Conservation (phyloP, 2,329 filamentous ascomycete genomes). For the Fusarium globosum region DNA sequence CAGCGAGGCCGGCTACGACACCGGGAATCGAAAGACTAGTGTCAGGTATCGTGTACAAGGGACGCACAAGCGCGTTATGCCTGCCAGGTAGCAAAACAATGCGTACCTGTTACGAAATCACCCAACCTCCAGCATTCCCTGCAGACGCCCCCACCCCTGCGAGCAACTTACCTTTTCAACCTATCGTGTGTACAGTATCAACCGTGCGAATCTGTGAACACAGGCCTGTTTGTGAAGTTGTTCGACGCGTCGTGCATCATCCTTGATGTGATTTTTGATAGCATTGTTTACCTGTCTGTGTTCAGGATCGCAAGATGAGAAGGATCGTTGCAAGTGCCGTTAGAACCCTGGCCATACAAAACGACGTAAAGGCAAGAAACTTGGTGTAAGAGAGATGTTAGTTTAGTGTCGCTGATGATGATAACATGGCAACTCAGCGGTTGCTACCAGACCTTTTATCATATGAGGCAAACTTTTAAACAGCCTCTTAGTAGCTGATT, state of each 20-base stretch:
- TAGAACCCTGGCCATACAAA: constrained; percentile 21
- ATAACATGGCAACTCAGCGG: constrained; percentile 25
- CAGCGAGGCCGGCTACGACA: constrained; percentile 41
- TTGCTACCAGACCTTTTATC: constrained; percentile 17
- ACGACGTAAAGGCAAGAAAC: neutral
- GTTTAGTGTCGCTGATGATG: constrained; percentile 24
- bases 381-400: constrained; percentile 9
- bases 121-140: constrained; percentile 41
- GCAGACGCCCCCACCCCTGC: constrained; percentile 37
- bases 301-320: constrained; percentile 41
- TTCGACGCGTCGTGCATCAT: constrained; percentile 41
- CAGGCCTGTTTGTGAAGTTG: constrained; percentile 30
- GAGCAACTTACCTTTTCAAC: constrained; percentile 24
- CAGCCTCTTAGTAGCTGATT: neutral
- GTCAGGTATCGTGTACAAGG: constrained; percentile 33
- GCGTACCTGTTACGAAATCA: constrained; percentile 43
- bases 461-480: constrained; percentile 18
- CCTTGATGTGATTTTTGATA: constrained; percentile 41
- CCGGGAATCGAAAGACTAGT: constrained; percentile 39
- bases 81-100: constrained; percentile 19
- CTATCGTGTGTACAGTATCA: constrained; percentile 27
- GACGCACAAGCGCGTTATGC: constrained; percentile 1
- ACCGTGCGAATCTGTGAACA: constrained; percentile 29
- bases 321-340: constrained; percentile 43
- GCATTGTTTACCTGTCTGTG: constrained; percentile 36